Percentiles rank a stretch among this genome's conserved stretches.
These are phyloP conservation scores for Candida wancherniae DNA, from an alignment of 805 yeast genomes.

Conservation along the genomic window DNA sequence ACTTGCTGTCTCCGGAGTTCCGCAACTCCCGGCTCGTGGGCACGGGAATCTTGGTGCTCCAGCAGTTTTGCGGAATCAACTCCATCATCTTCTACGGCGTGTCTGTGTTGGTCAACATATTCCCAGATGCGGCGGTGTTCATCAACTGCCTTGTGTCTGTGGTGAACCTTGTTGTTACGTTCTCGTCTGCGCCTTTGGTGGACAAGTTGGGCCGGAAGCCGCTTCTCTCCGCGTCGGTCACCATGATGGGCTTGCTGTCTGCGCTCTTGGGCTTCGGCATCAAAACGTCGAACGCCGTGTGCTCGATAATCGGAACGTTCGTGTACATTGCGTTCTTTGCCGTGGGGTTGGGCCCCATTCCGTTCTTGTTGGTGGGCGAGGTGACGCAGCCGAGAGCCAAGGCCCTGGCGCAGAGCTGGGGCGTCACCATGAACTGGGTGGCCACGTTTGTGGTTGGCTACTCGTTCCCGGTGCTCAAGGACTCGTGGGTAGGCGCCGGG, in stretches of 20 bases:
- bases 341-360: slow-evolving; percentile 91
- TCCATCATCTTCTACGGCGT: slow-evolving; percentile 93
- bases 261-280: slow-evolving; percentile 66
- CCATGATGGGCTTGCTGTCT: slow-evolving; percentile 64
- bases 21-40: slow-evolving; percentile 59
- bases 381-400: slow-evolving; percentile 77
- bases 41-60: slow-evolving; percentile 70
- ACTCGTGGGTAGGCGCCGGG: slow-evolving; percentile 60
- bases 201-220: slow-evolving; percentile 75
- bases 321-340: slow-evolving; percentile 83
- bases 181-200: slow-evolving; percentile 67
- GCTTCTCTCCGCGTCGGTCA: slow-evolving; percentile 59
- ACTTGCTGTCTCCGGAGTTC: slow-evolving; percentile 49
- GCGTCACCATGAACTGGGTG: slow-evolving; percentile 86
- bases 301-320: slow-evolving; percentile 63
- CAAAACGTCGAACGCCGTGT: slow-evolving; percentile 35
- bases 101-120: slow-evolving; percentile 61
- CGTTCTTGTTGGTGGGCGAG: slow-evolving; percentile 83
- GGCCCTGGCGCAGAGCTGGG: slow-evolving; percentile 89
- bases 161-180: slow-evolving; percentile 71
- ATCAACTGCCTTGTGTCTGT: slow-evolving; percentile 75
- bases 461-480: slow-evolving; percentile 69
- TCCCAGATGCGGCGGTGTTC: slow-evolving; percentile 66
- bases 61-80: slow-evolving; percentile 91
- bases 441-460: slow-evolving; percentile 81